These are phyloP conservation scores for Zychaea mexicana DNA, from an alignment of 371 early-diverging fungal species.

Conservation along the genomic window DNA sequence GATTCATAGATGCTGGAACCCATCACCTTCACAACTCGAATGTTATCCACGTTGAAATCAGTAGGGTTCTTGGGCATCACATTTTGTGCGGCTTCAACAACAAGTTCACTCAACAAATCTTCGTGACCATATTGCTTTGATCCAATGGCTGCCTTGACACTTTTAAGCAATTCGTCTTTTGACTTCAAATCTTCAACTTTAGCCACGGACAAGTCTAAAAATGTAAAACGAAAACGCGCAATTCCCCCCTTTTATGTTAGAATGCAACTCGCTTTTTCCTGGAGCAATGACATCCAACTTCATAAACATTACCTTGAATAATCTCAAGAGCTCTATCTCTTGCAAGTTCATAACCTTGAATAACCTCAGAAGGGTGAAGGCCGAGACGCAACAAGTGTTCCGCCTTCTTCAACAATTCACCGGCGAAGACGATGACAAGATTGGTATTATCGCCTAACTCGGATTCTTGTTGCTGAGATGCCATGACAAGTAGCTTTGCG, in stretches of 20 bases:
- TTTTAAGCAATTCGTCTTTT: conserved; percentile 68
- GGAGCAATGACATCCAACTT: too few species aligned
- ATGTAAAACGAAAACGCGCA: neutral
- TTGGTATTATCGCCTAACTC: conserved; percentile 98
- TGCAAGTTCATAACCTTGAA: conserved; percentile 94
- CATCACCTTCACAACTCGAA: conserved; percentile 97
- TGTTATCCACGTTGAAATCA: conserved; percentile 93
- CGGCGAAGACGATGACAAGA: conserved; percentile 93
- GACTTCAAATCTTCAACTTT: conserved; percentile 59
- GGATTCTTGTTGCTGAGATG: conserved; percentile 97
- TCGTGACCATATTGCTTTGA: conserved; percentile 97
- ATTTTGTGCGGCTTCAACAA: conserved; percentile 84
- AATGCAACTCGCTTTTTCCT: too few species aligned
- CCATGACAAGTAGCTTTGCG: conserved; percentile 95
- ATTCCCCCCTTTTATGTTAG: conserved; percentile 1
- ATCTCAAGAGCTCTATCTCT: conserved; percentile 81
- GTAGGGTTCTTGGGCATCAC: conserved; percentile 90
- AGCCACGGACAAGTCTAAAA: conserved; percentile 69
- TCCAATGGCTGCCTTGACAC: conserved; percentile 78
- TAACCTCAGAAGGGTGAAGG: conserved; percentile 91
- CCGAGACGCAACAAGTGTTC: conserved; percentile 93
- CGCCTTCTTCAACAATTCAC: conserved; percentile 93
- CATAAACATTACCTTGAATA: conserved; percentile 85
- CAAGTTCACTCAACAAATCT: conserved; percentile 80
- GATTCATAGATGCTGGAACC: conserved; percentile 95